Percentiles rank a stretch among this genome's conserved stretches.
Conservation (phyloP, 2,329 filamentous ascomycete species). For the Arthrobotrys entomopaga region DNA sequence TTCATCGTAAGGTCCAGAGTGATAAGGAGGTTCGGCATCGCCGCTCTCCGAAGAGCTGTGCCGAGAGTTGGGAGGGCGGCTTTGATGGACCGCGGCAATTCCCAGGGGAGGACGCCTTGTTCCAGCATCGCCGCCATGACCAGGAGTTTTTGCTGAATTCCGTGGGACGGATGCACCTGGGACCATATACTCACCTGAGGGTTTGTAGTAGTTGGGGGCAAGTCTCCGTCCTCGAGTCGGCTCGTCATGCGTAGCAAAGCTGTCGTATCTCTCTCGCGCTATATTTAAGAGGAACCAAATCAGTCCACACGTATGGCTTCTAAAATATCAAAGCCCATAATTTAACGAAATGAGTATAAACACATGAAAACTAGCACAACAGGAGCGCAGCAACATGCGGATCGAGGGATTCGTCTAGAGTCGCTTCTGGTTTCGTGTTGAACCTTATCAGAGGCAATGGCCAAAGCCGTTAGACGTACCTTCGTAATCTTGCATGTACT, state of each 20-base stretch:
- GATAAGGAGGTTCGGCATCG: slow-evolving; percentile 40
- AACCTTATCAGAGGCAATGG: slow-evolving; percentile 55
- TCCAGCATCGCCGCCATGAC: slow-evolving; percentile 33
- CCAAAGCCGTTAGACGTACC: slow-evolving; percentile 52
- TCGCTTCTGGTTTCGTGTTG: slow-evolving; percentile 56
- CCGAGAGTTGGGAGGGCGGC: slow-evolving; percentile 42
- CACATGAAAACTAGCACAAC: slow-evolving; percentile 23
- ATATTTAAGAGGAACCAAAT: slow-evolving; percentile 38
- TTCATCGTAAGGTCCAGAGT: slow-evolving; percentile 25
- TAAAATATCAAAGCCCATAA: slow-evolving; percentile 6
- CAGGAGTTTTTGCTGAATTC: slow-evolving; percentile 41
- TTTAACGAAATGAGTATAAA: slow-evolving; percentile 1
- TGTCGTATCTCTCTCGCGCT: slow-evolving; percentile 29
- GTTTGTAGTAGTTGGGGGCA: slow-evolving; percentile 25
- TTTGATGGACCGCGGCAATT: slow-evolving; percentile 27
- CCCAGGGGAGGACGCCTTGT: slow-evolving; percentile 6
- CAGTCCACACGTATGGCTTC: slow-evolving; percentile 54
- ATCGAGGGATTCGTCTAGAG: slow-evolving; percentile 55
- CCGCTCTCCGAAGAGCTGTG: slow-evolving; percentile 51
- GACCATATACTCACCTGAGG: slow-evolving; percentile 35
- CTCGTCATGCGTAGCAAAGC: slow-evolving; percentile 31
- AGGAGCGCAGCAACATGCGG: slow-evolving; percentile 49
- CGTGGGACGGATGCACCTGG: slow-evolving; percentile 26
- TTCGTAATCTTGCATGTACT: slow-evolving; percentile 54
- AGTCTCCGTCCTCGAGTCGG: slow-evolving; percentile 32